Evolutionary conservation across 2,329 filamentous ascomycete species (phyloP).

Genomic region (Dichotomopilus funicola): DNA sequence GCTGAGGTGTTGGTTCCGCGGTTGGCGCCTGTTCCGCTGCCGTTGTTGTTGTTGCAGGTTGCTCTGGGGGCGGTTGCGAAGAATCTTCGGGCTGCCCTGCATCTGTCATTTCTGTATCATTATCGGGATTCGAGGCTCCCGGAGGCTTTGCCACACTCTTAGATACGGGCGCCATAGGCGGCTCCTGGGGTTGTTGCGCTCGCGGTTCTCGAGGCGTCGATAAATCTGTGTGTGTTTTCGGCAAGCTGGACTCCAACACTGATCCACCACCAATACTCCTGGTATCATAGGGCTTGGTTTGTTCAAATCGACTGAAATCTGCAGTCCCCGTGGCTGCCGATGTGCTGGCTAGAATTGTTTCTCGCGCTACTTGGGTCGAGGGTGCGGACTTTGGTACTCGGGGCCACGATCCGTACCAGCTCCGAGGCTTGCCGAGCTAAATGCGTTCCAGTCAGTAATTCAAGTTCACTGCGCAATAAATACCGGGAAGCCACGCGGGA

Average conservation of each 20-base stretch:
- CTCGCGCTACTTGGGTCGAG: slow-evolving; percentile 54
- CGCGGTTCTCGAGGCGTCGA: slow-evolving; percentile 1
- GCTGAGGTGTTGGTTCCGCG: slow-evolving; percentile 1
- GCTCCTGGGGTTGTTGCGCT: not conserved
- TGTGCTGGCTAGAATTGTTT: slow-evolving; percentile 54
- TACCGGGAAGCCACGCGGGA: not conserved
- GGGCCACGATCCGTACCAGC: slow-evolving; percentile 60
- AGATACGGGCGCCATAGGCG: slow-evolving; percentile 6
- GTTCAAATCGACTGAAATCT: slow-evolving; percentile 47
- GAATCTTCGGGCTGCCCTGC: not conserved
- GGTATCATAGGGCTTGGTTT: slow-evolving; percentile 32
- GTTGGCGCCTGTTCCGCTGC: not conserved
- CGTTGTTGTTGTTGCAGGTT: not conserved
- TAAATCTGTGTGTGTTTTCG: slow-evolving; percentile 28
- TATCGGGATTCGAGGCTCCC: not conserved
- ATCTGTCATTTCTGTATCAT: slow-evolving; percentile 2
- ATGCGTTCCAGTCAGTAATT: slow-evolving; percentile 4
- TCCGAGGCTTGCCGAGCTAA: slow-evolving; percentile 47
- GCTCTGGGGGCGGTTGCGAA: not conserved
- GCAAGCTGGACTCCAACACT: slow-evolving; percentile 26
- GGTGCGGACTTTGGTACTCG: slow-evolving; percentile 49
- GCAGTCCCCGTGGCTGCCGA: slow-evolving; percentile 39
- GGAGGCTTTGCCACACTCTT: slow-evolving; percentile 7
- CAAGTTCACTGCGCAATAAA: not conserved
- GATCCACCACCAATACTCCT: slow-evolving; percentile 28